These are phyloP conservation scores for Rubus parviflorus DNA, from an alignment of 306 rosid genomes.

Conservation along the genomic window DNA sequence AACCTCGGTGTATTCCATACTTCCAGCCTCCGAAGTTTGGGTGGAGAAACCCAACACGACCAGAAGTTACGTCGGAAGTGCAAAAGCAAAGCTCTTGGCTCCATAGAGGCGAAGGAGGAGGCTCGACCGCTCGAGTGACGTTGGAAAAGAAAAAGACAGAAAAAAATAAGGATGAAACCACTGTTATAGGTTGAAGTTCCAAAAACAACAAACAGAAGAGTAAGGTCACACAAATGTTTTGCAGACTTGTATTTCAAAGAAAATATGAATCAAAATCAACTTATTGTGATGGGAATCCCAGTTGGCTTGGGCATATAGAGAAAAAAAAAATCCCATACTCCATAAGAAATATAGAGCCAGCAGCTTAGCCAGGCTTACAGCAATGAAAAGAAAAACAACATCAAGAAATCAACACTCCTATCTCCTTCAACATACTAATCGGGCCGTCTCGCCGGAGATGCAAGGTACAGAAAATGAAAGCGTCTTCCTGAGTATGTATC, in stretches of 20 bases:
- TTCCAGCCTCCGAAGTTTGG: no score
- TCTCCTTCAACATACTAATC: slow-evolving; percentile 47
- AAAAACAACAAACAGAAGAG: not conserved
- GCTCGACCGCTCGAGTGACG: not conserved
- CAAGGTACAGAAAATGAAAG: slow-evolving; percentile 60
- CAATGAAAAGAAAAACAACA: slow-evolving; percentile 27
- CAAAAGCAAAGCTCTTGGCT: not conserved
- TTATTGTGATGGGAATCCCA: slow-evolving; percentile 55
- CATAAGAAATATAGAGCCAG: slow-evolving; percentile 46
- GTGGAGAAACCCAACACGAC: no score
- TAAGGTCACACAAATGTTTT: slow-evolving; percentile 13
- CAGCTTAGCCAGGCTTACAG: slow-evolving; percentile 59
- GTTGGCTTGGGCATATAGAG: slow-evolving; percentile 41
- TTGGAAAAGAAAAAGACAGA: not conserved
- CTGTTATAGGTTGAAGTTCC: not conserved
- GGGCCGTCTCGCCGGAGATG: slow-evolving; percentile 47
- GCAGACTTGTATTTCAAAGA: slow-evolving; percentile 22
- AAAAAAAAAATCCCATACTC: slow-evolving; percentile 40
- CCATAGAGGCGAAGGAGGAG: not conserved
- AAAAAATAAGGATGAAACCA: not conserved
- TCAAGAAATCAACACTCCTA: slow-evolving; percentile 45
- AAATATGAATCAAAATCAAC: slow-evolving; percentile 40
- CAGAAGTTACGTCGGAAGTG: not conserved
- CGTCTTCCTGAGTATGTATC: slow-evolving; percentile 44
- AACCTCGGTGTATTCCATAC: not conserved